phyloP scores from a whole-genome alignment of 208 protist genomes.

The Balamuthia mandrillaris region DNA sequence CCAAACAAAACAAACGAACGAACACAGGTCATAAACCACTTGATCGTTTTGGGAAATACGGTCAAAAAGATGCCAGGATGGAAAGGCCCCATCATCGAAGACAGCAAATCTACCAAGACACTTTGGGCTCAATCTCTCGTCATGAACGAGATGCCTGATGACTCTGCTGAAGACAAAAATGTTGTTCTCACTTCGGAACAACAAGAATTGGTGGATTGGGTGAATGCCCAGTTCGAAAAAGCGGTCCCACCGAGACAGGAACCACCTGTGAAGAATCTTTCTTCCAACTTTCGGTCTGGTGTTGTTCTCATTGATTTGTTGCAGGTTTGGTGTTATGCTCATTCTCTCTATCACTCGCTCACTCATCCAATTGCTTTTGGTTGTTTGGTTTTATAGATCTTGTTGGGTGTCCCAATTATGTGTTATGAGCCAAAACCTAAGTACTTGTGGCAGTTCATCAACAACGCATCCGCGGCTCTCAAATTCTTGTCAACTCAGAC shows the following conservation, averaged over 20 bases:
- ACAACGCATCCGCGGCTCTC: not conserved
- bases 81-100: not conserved
- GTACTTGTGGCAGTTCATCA: slow-evolving; percentile 32
- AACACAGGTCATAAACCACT: not conserved
- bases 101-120: slow-evolving; percentile 22
- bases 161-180: not conserved
- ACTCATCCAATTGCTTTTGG: not conserved
- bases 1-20: not conserved
- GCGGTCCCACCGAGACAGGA: not conserved
- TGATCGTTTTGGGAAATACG: slow-evolving; percentile 12
- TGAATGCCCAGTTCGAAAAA: not conserved
- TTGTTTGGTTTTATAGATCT: not conserved
- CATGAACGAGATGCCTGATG: slow-evolving; percentile 27
- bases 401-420: not conserved
- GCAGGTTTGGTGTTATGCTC: not conserved
- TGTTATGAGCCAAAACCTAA: not conserved
- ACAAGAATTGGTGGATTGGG: slow-evolving; percentile 25
- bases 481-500: not conserved
- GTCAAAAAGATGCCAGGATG: slow-evolving; percentile 1
- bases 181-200: not conserved
- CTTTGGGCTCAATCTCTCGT: slow-evolving; percentile 17
- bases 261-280: slow-evolving; percentile 19
- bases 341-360: not conserved
- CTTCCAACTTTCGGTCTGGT: not conserved
- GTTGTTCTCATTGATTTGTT: not conserved